Evolutionary conservation across 2,329 filamentous ascomycete genomes (phyloP).

Genomic region (Tolypocladium cylindrosporum): DNA sequence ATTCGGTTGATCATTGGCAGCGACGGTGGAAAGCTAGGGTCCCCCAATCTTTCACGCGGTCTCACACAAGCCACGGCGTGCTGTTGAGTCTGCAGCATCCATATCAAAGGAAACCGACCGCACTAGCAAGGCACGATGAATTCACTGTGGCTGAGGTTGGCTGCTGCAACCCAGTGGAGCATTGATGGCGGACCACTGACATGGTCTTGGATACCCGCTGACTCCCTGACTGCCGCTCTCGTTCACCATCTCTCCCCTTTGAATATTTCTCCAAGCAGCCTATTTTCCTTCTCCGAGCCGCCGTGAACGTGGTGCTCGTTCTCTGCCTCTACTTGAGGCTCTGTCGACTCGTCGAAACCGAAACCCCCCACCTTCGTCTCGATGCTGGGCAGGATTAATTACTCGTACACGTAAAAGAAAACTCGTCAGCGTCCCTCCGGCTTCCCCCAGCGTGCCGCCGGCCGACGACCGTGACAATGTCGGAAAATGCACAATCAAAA

Average conservation of each 20-base stretch:
- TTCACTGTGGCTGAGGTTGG: background rate
- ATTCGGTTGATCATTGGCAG: too few species aligned
- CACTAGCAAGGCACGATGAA: background rate
- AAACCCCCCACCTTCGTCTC: background rate
- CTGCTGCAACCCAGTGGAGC: background rate
- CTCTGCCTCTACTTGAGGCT: background rate
- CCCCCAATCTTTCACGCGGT: too few species aligned
- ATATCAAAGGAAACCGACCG: too few species aligned
- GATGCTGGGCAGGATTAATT: background rate
- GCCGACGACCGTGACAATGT: background rate
- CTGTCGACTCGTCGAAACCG: background rate
- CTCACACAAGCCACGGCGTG: too few species aligned
- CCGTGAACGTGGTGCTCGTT: background rate
- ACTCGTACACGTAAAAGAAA: background rate
- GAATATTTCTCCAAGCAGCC: background rate
- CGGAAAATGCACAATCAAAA: slow-evolving; percentile 17
- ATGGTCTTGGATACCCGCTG: background rate
- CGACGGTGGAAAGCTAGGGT: too few species aligned
- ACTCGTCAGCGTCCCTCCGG: background rate
- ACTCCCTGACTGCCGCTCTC: background rate
- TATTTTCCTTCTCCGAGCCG: background rate
- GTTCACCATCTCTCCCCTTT: background rate
- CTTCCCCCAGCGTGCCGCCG: background rate
- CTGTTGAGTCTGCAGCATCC: too few species aligned
- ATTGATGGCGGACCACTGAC: background rate